Base-by-base conservation (phyloP, 176 grass and related monocot species). In the Oryza meridionalis region DNA sequence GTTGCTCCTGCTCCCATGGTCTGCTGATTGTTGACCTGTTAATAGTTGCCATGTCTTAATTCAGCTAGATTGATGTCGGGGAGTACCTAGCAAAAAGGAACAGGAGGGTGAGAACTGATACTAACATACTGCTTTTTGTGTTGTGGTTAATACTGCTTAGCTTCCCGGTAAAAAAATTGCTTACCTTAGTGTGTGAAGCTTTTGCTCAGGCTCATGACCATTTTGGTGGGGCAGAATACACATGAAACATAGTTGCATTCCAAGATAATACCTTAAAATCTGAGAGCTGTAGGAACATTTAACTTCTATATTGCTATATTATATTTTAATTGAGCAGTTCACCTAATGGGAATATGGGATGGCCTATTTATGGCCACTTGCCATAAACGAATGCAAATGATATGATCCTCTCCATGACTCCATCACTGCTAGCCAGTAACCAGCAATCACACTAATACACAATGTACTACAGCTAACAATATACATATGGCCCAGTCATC, bases 401-500 rank as follows among this genome's bases (percentile, higher is more conserved):
- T 9, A 11, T 9, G 14, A 47, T 47, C 77, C 9, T 67, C 16
- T 65, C 37, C 51, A 58, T 58, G 5, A 58, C 15, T 65, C 37
- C 53, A 58, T 58, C 17, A 58, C 51, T 58, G 19, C 19, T 58
- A n/a, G 6, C 53, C 53, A 58, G 7, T 58, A n/a, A 58, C 21
- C 58, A 62, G 7, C n/a, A 62, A 62, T 19, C 55, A 61, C 19
- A 59, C 53, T 59, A 59, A 37, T 37, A 37, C 35, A 22, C n/a
- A 61, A 61, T 61, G 55, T 61, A 9, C 6, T 61, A 61, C 55
- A 61, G 55, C 21, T 61, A 61, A 61, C 55, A 21, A 61, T 22
- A n/a, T 22, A 61, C 55, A 61, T 61, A 61, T 51, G 55, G 65
- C 35, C 55, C 73, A 11, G 45, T 73, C 46, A 83, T 47, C 72